Base-by-base conservation (phyloP, 306 rosid genomes). In the Fragaria ananassa region DNA sequence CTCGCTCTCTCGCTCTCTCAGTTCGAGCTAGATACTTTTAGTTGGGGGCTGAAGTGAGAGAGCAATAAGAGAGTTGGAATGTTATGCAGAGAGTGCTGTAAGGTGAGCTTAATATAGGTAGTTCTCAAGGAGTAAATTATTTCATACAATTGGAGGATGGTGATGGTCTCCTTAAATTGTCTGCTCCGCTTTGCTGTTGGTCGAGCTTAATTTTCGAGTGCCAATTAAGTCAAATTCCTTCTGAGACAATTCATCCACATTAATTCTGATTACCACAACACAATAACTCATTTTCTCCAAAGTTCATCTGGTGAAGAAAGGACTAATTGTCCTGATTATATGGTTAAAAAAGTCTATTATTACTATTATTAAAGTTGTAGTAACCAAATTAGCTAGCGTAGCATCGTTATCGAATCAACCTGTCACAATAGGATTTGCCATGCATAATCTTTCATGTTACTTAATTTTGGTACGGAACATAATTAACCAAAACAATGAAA, bases 171-270 rank as follows among this genome's bases (percentile, higher is more conserved):
- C 53, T 64, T 61, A 7, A 37, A 37, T 37, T 41, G 86, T 68
- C 35, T 49, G 70, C 75, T 82, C 31, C n/a, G 51, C 74, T 70
- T 74, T 62, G 81, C 27, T 87, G 86, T 78, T 81, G 97, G 96
- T 93, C 93, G 73, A 41, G 88, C 81, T 89, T 84, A 86, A 87
- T 84, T 93, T 89, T 93, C 87, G 94, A 93, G 98, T 93, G 89
- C 70, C 71, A 50, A 80, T 79, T 61, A 93, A 90, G 98, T 82
- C 86, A 92, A 49, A 84, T 39, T 56, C 67, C 31, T 34, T 62
- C 77, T 68, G 10, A n/a, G n/a, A n/a, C n/a, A n/a, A n/a, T 50
- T 74, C 71, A 71, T 44, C 79, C 0, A 35, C 23, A 51, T 47
- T 68, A 37, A 63, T 21, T 72, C 70, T 46, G 68, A 81, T 71